Percentiles rank a stretch among this genome's conserved stretches.
These are phyloP conservation scores for Agaricus sinodeliciosus DNA, from an alignment of 768 basidiomycete genomes.

Conservation along the genomic window DNA sequence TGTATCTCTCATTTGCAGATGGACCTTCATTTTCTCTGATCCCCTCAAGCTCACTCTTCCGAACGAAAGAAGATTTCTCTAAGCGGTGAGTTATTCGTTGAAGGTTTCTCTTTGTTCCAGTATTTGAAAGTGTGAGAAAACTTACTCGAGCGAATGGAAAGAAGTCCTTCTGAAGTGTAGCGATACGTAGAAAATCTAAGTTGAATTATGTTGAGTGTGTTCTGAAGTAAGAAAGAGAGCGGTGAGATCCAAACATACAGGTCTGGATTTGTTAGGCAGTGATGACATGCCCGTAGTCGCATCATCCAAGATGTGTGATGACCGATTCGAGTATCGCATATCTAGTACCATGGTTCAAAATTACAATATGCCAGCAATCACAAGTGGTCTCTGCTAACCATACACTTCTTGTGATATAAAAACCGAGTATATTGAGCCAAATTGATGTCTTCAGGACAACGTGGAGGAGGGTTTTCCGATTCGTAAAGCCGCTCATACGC, in stretches of 20 bases:
- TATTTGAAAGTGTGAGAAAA: too few relatives aligned
- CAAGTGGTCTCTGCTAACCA: background rate
- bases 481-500: background rate
- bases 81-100: too few relatives aligned
- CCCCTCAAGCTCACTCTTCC: too few relatives aligned
- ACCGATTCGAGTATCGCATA: background rate
- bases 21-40: too few relatives aligned
- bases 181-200: background rate
- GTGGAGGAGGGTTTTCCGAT: background rate
- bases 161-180: too few relatives aligned
- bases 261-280: background rate
- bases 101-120: too few relatives aligned
- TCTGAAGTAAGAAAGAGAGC: too few relatives aligned
- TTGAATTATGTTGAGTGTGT: too few relatives aligned
- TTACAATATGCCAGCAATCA: background rate
- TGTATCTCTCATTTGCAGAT: too few relatives aligned
- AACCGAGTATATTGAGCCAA: constrained; percentile 3
- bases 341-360: background rate
- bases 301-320: background rate
- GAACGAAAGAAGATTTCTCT: too few relatives aligned
- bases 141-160: too few relatives aligned
- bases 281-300: background rate
- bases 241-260: background rate
- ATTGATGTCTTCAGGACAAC: constrained; percentile 1
- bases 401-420: background rate